Base-by-base conservation (phyloP, 495 filamentous ascomycete genomes). In the Cenococcum geophilum region DNA sequence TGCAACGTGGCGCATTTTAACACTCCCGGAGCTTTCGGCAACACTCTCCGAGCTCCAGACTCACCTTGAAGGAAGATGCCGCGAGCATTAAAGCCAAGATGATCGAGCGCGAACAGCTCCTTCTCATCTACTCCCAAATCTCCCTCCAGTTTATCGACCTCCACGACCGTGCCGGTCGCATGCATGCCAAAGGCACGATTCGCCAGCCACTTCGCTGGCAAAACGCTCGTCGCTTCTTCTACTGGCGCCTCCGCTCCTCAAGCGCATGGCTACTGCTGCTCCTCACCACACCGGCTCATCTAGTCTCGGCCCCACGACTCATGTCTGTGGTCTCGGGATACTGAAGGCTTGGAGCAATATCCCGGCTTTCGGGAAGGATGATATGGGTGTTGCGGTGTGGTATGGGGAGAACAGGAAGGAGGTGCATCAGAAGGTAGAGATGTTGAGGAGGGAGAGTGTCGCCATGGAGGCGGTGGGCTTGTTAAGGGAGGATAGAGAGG, bases 181-280 rank as follows among this genome's bases (percentile, higher is more conserved):
- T 98, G 93, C 80, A 95, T 74, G 93, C 93, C 74, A 98, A 98
- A 84, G 86, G 89, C 59, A 86, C 86, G 64, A 97, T 98, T 70
- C 89, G 95, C 56, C 79, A 84, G 62, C 76, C 86, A 1, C 81
- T 98, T n/a, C 80, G 83, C 70, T 98, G 92, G 95, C 80, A 84
- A 72, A 85, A 96, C 62, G 86, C 92, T 49, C 86, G 93, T 65
- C 89, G 95, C 71, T 98, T 96, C 89, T 97, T 98, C 84, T 98
- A 97, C 86, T 98, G 93, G 93, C 92, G 93, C 79, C 87, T 95
- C 57, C 92, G 93, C 74, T 97, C 71, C 80, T 97, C 73, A 92
- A 90, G 77, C 86, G 88, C 73, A 89, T 97, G 83, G 76, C 83
- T 25, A 82, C 86, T 8, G 69, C 76, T 16, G 68, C 63, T 1